Evolutionary conservation across 441 rosid species (phyloP), one percentile per base, ranked within the genome.

Genomic region (Eutrema salsugineum): DNA sequence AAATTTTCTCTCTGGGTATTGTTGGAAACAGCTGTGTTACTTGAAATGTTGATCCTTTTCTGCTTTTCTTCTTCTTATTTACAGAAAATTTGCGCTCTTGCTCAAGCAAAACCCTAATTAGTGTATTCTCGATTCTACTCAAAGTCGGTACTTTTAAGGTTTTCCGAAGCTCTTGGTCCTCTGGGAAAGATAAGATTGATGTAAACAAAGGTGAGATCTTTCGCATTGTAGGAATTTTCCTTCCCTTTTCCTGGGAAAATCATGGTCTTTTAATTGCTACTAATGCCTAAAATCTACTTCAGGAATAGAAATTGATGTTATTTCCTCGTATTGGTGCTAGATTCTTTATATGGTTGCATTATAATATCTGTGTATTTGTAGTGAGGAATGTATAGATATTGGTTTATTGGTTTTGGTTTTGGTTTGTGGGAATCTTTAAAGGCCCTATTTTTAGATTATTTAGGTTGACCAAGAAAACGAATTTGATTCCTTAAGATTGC

Each of bases 321-420:
- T 68, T 62, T 58, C 44, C 44, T 77, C 48, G 11, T 27, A 64
- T 57, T n/a, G 33, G 19, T 51, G 54, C 47, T 55, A 43, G 63
- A 56, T 54, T 40, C 68, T 72, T 39, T 32, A 32, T n/a, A 16
- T 54, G 42, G 32, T 10, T 67, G 35, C 5, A 14, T 55, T 3
- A 27, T 38, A 53, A 72, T 33, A 30, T 38, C 35, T 49, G 36
- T 27, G 22, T 42, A 60, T 76, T 68, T 71, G 46, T n/a, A 57
- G 28, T 60, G 50, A 40, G 11, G 33, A 43, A 55, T 72, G 1
- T 77, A 46, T 84, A 78, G 85, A 82, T 84, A 80, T 83, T 27
- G 11, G 30, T 19, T 24, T 5, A 6, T 68, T 61, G 64, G 6
- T 61, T 53, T 68, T 61, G 64, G 6, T 61, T 53, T 74, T 38